A percentile compares a stretch with the other conserved stretches of the same genome.
Conservation (phyloP, 805 yeast species). For the Cyberlindnera misumaiensis region DNA sequence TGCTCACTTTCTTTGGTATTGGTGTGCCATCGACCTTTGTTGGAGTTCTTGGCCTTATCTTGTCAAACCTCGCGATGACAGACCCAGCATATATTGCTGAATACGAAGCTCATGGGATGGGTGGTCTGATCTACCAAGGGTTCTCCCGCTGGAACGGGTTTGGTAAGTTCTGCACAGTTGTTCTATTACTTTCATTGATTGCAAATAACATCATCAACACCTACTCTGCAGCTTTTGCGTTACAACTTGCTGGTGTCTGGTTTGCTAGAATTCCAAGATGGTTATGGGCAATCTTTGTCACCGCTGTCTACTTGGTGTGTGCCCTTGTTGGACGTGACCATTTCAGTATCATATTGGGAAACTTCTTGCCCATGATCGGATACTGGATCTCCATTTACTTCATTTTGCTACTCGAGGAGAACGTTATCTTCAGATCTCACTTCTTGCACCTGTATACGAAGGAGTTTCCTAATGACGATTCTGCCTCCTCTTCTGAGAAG, state of each 20-base stretch:
- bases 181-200: conserved; percentile 66
- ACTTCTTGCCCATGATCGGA: conserved; percentile 86
- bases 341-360: conserved; percentile 66
- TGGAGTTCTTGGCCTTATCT: conserved; percentile 63
- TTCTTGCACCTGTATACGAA: conserved; percentile 35
- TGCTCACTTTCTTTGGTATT: conserved; percentile 59
- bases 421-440: conserved; percentile 54
- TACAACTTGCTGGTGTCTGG: conserved; percentile 52
- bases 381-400: conserved; percentile 85
- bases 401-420: conserved; percentile 65
- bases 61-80: conserved; percentile 58
- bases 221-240: conserved; percentile 75
- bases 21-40: conserved; percentile 70
- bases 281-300: conserved; percentile 60
- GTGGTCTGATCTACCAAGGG: conserved; percentile 63
- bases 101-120: conserved; percentile 58
- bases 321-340: conserved; percentile 72
- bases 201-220: conserved; percentile 79
- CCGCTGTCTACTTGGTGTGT: conserved; percentile 58
- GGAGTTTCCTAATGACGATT: conserved; percentile 26
- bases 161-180: conserved; percentile 67
- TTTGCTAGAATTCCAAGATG: conserved; percentile 70
- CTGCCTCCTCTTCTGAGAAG: not conserved
- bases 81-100: conserved; percentile 51
- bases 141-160: conserved; percentile 66